Base-by-base conservation (phyloP, 2,329 filamentous ascomycete species). In the Colletotrichum sp. region DNA sequence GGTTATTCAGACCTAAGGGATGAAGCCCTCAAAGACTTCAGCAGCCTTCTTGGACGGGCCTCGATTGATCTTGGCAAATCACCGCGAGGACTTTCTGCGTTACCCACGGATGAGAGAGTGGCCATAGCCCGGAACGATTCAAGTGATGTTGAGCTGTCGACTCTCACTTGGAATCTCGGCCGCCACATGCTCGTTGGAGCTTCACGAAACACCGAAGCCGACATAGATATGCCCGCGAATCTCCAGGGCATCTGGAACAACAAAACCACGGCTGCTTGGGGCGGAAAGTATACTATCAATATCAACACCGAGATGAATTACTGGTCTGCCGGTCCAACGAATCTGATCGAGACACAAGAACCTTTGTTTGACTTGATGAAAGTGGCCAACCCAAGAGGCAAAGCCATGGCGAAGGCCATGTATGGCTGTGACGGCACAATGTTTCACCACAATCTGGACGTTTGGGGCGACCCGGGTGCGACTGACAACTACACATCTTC, bases 261-360 rank as follows among this genome's bases (percentile, higher is more conserved):
- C 12, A 81, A 81, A 0, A 80, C 79, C 15, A 78, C 77, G 0
- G 81, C 82, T 1, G 80, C 86, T 1, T 87, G 86, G 86, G 84
- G 84, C 7, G 82, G 82, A 59, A 87, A 86, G 76, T 88, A 84
- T 76, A 87, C 86, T 5, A 82, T 86, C 72, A 87, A 88, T 77
- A 86, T 87, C 79, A 87, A 87, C 68, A 77, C 83, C 3, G 80
- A 87, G 76, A 83, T 83, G 80, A 87, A 87, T 78, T 87, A 88
- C 76, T 87, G 85, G 85, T 82, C 82, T 1, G 81, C 80, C 2
- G 80, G 81, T 7, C 72, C 80, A 5, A 82, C 81, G 6, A 83
- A 82, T 6, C 77, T 86, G 0, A 67, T 79, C 6, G 86, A 88
- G 57, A 85, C 83, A 4, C 84, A 87, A 21, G 69, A 81, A 3